These are phyloP conservation scores for Aspergillus pseudoterreus DNA, from an alignment of 2,329 filamentous ascomycete genomes.

Conservation along the genomic window DNA sequence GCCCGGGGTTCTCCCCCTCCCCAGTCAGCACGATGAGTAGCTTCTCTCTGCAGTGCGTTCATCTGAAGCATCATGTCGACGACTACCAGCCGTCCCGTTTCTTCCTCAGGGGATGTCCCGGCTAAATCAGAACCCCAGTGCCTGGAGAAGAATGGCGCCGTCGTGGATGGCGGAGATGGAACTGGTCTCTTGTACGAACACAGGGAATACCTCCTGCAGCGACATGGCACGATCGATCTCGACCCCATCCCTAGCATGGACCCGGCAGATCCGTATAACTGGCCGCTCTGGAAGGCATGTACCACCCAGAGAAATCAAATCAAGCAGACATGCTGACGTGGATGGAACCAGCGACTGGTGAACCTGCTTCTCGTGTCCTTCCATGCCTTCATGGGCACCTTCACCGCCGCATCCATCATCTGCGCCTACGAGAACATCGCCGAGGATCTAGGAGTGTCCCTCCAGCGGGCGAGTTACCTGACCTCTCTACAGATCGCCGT, in stretches of 20 bases:
- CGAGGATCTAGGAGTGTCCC: slow-evolving; percentile 44
- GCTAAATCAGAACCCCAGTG: not conserved
- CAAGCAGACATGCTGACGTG: not conserved
- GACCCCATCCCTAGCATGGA: slow-evolving; percentile 51
- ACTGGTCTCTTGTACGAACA: slow-evolving; percentile 11
- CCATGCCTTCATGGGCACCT: slow-evolving; percentile 54
- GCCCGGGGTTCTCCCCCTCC: not conserved
- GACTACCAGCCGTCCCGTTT: not conserved
- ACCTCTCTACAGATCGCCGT: slow-evolving; percentile 53
- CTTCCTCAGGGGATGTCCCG: not conserved
- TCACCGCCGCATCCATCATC: slow-evolving; percentile 52
- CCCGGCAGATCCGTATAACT: slow-evolving; percentile 55
- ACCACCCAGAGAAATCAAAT: not conserved
- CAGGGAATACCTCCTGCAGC: slow-evolving; percentile 48
- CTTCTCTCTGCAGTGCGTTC: not conserved
- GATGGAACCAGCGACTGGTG: slow-evolving; percentile 14
- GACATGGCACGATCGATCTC: slow-evolving; percentile 53
- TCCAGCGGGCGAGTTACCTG: slow-evolving; percentile 52
- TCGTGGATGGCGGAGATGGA: not conserved
- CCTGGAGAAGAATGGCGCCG: not conserved
- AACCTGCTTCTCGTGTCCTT: slow-evolving; percentile 53
- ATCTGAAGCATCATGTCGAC: not conserved
- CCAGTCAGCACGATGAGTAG: too few relatives aligned
- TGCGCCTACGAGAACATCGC: slow-evolving; percentile 50
- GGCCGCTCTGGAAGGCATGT: slow-evolving; percentile 49